Percentiles rank a stretch among this genome's conserved stretches.
Conservation (phyloP, 257 asterid species). For the Petrea volubilis region DNA sequence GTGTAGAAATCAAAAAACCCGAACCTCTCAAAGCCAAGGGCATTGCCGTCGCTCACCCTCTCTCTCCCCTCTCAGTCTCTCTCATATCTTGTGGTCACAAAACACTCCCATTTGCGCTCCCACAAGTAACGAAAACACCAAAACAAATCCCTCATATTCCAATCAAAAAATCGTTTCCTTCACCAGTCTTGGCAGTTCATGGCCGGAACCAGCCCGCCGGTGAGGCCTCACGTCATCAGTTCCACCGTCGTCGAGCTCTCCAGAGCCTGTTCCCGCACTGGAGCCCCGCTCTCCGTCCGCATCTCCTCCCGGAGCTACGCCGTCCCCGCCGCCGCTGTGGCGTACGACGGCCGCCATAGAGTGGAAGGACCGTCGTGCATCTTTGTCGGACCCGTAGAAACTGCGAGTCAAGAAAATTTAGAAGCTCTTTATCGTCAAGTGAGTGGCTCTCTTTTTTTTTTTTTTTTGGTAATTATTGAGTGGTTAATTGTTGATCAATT, state of each 20-base stretch:
- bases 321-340: slow-evolving; percentile 28
- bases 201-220: slow-evolving; percentile 77
- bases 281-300: slow-evolving; percentile 54
- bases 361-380: slow-evolving; percentile 86
- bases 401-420: slow-evolving; percentile 88
- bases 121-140: slow-evolving; percentile 3
- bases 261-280: slow-evolving; percentile 37
- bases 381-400: slow-evolving; percentile 88
- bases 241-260: slow-evolving; percentile 50
- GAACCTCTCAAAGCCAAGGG: slow-evolving; percentile 24
- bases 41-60: slow-evolving; percentile 22
- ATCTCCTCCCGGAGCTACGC: slow-evolving; percentile 55
- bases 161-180: background rate
- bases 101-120: background rate
- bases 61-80: too few relatives aligned
- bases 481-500: background rate
- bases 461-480: background rate
- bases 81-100: slow-evolving; percentile 26
- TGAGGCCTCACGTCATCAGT: slow-evolving; percentile 48
- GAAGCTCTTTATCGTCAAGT: slow-evolving; percentile 95
- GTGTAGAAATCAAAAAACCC: slow-evolving; percentile 15
- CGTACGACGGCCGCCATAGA: slow-evolving; percentile 38
- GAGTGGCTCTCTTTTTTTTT: background rate
- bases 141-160: background rate
- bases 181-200: slow-evolving; percentile 35